Evolutionary conservation across 345 rosid species (phyloP).

Genomic region (Euclidium syriacum): DNA sequence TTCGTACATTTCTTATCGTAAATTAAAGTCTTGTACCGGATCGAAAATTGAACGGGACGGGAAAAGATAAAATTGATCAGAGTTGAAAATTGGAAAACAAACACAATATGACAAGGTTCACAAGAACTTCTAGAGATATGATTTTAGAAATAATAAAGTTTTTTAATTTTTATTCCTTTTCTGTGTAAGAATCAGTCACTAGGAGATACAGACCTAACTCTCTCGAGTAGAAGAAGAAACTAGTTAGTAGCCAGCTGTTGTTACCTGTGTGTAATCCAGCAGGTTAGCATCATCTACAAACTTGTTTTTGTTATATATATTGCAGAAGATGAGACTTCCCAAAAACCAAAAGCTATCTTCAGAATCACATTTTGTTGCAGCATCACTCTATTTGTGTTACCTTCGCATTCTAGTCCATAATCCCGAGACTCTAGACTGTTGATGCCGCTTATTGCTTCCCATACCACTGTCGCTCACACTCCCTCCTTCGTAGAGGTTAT

Average conservation of each 20-base stretch:
- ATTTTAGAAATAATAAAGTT: not conserved
- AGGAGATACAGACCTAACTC: slow-evolving; percentile 17
- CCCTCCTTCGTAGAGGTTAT: slow-evolving; percentile 54
- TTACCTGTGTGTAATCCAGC: slow-evolving; percentile 24
- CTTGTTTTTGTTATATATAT: slow-evolving; percentile 24
- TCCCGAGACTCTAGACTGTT: slow-evolving; percentile 36
- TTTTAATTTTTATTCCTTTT: not conserved
- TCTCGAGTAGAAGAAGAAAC: slow-evolving; percentile 10
- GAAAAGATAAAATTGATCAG: no score
- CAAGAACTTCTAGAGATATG: not conserved
- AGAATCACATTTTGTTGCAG: not conserved
- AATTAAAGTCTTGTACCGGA: no score
- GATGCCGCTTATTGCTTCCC: slow-evolving; percentile 47
- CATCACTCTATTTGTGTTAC: slow-evolving; percentile 13
- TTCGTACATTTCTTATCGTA: no score
- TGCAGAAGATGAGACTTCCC: slow-evolving; percentile 18
- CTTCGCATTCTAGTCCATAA: slow-evolving; percentile 38
- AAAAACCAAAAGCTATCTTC: slow-evolving; percentile 14
- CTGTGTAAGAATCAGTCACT: slow-evolving; percentile 9
- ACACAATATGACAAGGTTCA: not conserved
- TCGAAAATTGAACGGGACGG: no score
- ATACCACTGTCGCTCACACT: slow-evolving; percentile 90
- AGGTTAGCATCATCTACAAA: slow-evolving; percentile 12
- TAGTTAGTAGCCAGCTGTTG: slow-evolving; percentile 31
- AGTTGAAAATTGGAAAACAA: not conserved